These are phyloP conservation scores for Penicillium janthinellum DNA, from an alignment of 2,329 filamentous ascomycete genomes.

Conservation along the genomic window DNA sequence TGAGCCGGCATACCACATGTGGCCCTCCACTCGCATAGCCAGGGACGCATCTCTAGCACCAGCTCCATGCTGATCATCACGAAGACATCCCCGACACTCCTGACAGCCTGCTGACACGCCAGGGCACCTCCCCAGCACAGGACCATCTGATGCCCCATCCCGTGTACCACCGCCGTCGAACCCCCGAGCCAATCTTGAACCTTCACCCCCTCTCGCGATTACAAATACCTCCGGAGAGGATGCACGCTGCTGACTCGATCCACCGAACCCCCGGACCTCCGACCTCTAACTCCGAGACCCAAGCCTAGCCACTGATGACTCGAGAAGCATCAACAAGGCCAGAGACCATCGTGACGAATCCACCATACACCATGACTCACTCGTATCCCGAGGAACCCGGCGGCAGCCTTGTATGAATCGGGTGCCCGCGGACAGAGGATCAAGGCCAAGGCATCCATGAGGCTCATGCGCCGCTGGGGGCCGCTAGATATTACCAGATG, in stretches of 20 bases:
- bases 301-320: not conserved
- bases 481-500: not conserved
- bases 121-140: not conserved
- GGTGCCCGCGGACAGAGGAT: not conserved
- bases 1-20: too few relatives aligned
- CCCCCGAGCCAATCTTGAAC: too few relatives aligned
- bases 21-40: too few relatives aligned
- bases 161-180: not conserved
- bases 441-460: not conserved
- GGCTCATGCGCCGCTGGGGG: not conserved
- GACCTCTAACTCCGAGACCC: not conserved
- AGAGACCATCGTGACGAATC: not conserved
- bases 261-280: not conserved
- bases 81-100: too few relatives aligned
- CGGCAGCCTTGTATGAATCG: conserved; percentile 6
- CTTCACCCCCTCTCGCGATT: not conserved
- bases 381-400: conserved; percentile 3
- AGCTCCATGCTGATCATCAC: too few relatives aligned
- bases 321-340: not conserved
- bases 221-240: not conserved
- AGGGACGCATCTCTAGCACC: too few relatives aligned
- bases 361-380: not conserved
- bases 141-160: not conserved
- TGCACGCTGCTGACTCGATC: not conserved
- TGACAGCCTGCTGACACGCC: not conserved